Base-by-base conservation (phyloP, 1,139 yeast genomes). In the Nakaseomyces glabratus region DNA sequence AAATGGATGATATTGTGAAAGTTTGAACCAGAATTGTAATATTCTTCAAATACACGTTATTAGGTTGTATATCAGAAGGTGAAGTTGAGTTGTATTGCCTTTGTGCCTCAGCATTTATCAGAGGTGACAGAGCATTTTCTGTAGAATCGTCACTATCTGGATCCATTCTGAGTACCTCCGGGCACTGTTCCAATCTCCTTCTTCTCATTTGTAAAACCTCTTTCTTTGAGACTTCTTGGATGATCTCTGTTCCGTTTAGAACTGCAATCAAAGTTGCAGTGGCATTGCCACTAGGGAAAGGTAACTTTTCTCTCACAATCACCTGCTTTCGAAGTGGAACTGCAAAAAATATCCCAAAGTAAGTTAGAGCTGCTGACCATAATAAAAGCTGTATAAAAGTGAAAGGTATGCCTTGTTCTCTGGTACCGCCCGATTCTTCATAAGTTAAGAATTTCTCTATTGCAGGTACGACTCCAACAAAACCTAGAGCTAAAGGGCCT, bases 381-480 rank as follows among this genome's bases (percentile, higher is more conserved):
- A 80, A 54, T 20, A 84, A 60, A 37, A 90, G 61, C 44, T 85
- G 79, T 0, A 58, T 46, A 18, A 71, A 53, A 2, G 48, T 44
- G 38, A 74, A 65, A 7, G 57, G 51, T 25, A 72, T 51, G 4
- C 58, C 60, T 28, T 41, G 43, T 11, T 36, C 33, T 20, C 61
- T 46, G 1, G 69, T 68, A 1, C 67, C 57, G 1, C 95, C 95
- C 28, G 84, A 76, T 52, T 88, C 96, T 29, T 76, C 85, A 0
- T 69, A 63, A 1, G 84, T 76, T 43, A 90, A 60, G 48, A 88
- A 78, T 59, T 86, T 85, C 52, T 90, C 97, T 38, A 90, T 79
- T 0, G 98, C 97, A 0, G 98, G 98, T 1, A 90, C 71, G n/a
- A 93, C 88, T 1, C 98, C 98, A 13, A 90, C 93, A 40, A 90